phyloP scores from a whole-genome alignment of 106 monocot genomes.

The Amphibolis antarctica region DNA sequence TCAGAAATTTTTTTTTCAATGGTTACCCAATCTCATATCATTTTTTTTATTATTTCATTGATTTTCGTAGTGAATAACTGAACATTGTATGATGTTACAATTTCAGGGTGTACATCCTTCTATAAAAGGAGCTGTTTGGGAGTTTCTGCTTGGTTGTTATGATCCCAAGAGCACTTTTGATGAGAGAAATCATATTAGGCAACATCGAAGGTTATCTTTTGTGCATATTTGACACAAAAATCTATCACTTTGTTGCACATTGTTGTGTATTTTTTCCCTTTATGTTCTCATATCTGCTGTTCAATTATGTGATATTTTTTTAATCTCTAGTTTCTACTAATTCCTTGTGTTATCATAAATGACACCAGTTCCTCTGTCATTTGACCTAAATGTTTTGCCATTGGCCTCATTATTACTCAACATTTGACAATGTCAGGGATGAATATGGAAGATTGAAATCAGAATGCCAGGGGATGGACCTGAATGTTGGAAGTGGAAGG shows the following conservation, averaged over 20 bases:
- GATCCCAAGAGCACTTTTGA: conserved; percentile 82
- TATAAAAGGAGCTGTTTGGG: conserved; percentile 96
- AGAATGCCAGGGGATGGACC: conserved; percentile 70
- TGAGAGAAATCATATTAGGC: conserved; percentile 59
- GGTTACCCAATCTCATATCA: no score
- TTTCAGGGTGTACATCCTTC: conserved; percentile 88
- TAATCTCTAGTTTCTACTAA: no score
- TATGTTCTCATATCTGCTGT: no score
- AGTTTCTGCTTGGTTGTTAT: conserved; percentile 91
- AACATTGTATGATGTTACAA: neutral
- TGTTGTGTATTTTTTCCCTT: no score
- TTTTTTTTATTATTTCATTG: no score
- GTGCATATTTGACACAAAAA: no score
- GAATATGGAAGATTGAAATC: conserved; percentile 54
- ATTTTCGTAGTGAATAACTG: no score
- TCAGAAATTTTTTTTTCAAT: no score
- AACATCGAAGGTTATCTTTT: conserved; percentile 49
- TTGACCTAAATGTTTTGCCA: neutral
- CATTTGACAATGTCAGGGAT: conserved; percentile 6
- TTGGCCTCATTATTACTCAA: neutral
- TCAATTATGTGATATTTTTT: no score
- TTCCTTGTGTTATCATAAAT: no score
- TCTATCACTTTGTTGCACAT: no score
- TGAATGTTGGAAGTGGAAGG: conserved; percentile 62
- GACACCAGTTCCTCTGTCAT: no score